Base-by-base conservation (phyloP, 768 basidiomycete genomes). In the Lentinula guzmanii region DNA sequence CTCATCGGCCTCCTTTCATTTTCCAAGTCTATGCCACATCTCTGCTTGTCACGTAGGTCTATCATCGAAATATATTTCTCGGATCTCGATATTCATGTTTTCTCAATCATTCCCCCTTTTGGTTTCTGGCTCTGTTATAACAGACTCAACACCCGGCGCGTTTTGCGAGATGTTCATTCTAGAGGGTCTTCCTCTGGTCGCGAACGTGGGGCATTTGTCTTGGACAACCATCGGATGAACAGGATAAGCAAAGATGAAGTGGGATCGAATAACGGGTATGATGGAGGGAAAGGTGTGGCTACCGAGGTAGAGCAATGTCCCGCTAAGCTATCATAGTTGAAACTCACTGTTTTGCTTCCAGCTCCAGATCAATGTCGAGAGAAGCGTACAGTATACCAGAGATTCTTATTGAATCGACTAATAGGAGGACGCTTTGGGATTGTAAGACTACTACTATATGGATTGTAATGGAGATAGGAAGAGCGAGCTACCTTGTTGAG, bases 321-420 rank as follows among this genome's bases (percentile, higher is more conserved):
- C 24, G 39, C 15, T 21, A 10, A 11, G n/a, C 46, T 15, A 43
- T 15, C 31, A 13, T 15, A 45, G 16, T 16, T 21, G 11, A 57
- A 6, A 4, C 41, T 24, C 15, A 21, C 31, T 35, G 7, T 58
- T 8, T 31, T 28, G 28, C 28, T 21, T 28, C 1, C 18, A 58
- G 61, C 54, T 62, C 34, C 61, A 58, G 34, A 58, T 62, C 37
- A 61, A 52, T 28, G 61, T 61, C 18, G 52, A 54, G 11, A 53
- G 61, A 45, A 61, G 61, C 34, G 45, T 62, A 10, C 21, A 56
- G 24, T 62, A 56, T n/a, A 62, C 61, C 28, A 55, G 65, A 46
- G 62, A 64, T 60, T 45, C 68, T 2, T 54, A 18, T 28, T 51
- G 16, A 18, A 18, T 31, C 7, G 28, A 50, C 28, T 28, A 28